Evolutionary conservation across 257 asterid species (phyloP), one percentile per base, ranked within the genome.

Genomic region (Coffea canephora): DNA sequence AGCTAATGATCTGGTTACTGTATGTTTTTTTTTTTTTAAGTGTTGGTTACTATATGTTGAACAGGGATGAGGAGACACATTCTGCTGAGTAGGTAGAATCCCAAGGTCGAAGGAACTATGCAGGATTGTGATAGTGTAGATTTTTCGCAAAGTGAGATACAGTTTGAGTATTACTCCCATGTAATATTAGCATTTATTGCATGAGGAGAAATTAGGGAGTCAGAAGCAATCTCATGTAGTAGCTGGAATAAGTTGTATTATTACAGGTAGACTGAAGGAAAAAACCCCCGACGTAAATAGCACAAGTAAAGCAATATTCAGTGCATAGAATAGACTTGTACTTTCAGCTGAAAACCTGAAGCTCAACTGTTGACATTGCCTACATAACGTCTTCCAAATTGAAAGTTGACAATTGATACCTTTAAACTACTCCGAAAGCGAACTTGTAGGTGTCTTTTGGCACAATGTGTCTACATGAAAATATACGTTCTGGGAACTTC

Each of bases 341-440:
- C 48, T 57, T 48, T 66, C 77, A 66, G 7, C 69, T 77, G 82
- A 87, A 80, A 85, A 85, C 83, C 55, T 34, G 25, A 2, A 13
- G 62, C 54, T 50, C 41, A 73, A 67, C 55, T 34, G 36, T 7
- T 79, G 92, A 91, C 70, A 39, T 82, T 79, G 76, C 77, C 89
- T 73, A 74, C 78, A 78, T 81, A 89, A 88, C 93, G 78, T 79
- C 92, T 84, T 82, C 71, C 49, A 76, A 83, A 69, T 57, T 82
- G 82, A 61, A n/a, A 31, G 21, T 65, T 65, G 43, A 27, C 4
- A 11, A 27, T 61, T 71, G 48, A 57, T 71, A 59, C 85, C 78
- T 82, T 75, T 67, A 82, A 87, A 69, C 83, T 39, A 73, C 78
- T 80, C 43, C 39, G 83, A 82, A 82, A 86, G 43, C 7, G 76